These are phyloP conservation scores for Skeletonema costatum DNA, from an alignment of 108 stramenopile genomes.

Conservation along the genomic window DNA sequence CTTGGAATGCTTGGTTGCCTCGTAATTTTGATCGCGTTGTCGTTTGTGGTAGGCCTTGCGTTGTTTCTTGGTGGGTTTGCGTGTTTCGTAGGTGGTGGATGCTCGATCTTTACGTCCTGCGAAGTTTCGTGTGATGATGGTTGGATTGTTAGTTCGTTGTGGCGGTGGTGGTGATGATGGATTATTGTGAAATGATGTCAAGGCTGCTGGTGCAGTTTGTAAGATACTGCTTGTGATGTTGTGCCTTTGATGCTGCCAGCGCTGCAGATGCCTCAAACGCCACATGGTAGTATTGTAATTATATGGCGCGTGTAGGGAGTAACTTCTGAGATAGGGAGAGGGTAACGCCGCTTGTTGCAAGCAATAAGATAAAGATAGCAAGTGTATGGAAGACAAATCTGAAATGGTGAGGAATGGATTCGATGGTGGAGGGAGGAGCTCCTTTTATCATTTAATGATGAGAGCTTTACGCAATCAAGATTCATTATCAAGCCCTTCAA, in stretches of 20 bases:
- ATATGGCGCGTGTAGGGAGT: too few relatives aligned
- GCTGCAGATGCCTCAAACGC: background rate
- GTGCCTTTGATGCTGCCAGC: background rate
- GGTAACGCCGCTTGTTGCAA: too few relatives aligned
- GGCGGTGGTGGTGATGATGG: background rate
- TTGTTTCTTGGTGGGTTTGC: constrained; percentile 72
- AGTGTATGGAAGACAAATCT: too few relatives aligned
- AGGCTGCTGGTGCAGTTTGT: background rate
- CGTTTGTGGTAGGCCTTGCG: constrained; percentile 61
- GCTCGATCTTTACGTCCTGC: constrained; percentile 68
- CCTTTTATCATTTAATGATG: too few relatives aligned
- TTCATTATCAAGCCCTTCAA: too few relatives aligned
- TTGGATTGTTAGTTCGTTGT: background rate
- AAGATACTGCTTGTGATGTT: background rate
- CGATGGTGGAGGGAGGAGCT: too few relatives aligned
- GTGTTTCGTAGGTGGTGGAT: constrained; percentile 56
- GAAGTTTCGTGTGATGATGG: constrained; percentile 11
- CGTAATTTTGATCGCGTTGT: constrained; percentile 31
- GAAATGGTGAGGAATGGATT: too few relatives aligned
- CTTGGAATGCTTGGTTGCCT: constrained; percentile 57
- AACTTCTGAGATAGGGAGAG: too few relatives aligned
- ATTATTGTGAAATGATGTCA: background rate
- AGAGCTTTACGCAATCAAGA: too few relatives aligned
- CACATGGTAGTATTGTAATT: background rate
- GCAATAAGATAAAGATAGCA: too few relatives aligned